These are phyloP conservation scores for Camellia granthamiana DNA, from an alignment of 148 eudicot species.

Conservation along the genomic window DNA sequence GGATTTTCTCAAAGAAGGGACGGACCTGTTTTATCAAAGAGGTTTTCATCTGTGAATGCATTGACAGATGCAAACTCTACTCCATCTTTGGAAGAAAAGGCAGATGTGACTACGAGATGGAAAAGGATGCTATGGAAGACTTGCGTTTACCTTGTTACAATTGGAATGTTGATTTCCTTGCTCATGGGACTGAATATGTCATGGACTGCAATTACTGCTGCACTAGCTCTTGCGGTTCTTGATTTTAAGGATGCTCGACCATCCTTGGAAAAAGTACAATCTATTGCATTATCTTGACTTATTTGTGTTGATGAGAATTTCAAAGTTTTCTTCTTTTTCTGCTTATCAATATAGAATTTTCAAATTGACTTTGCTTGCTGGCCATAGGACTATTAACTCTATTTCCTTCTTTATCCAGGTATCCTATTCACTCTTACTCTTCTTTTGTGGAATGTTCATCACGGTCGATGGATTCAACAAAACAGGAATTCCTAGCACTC, in stretches of 20 bases:
- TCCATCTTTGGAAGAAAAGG: conserved; percentile 21
- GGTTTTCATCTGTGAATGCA: conserved; percentile 19
- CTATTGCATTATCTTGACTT: background rate
- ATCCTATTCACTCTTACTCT: conserved; percentile 77
- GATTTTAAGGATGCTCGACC: conserved; percentile 47
- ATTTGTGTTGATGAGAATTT: background rate
- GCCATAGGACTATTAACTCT: background rate
- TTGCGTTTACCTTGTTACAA: conserved; percentile 67
- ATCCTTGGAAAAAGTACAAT: conserved; percentile 64
- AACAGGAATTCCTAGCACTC: conserved; percentile 72
- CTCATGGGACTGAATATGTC: conserved; percentile 82
- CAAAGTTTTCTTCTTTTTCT: background rate
- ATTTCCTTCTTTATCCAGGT: conserved; percentile 40
- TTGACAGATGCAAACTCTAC: background rate
- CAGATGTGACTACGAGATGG: conserved; percentile 36
- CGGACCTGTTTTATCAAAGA: conserved; percentile 22
- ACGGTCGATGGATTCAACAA: conserved; percentile 86
- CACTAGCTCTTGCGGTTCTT: conserved; percentile 84
- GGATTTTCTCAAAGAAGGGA: conserved; percentile 25
- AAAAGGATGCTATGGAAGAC: conserved; percentile 67
- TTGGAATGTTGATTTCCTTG: conserved; percentile 76
- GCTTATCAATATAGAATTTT: background rate
- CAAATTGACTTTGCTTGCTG: background rate
- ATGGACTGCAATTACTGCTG: conserved; percentile 89
- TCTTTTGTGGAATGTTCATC: conserved; percentile 94